Evolutionary conservation across 768 basidiomycete genomes (phyloP).

Genomic region (Boletus subparvulus): DNA sequence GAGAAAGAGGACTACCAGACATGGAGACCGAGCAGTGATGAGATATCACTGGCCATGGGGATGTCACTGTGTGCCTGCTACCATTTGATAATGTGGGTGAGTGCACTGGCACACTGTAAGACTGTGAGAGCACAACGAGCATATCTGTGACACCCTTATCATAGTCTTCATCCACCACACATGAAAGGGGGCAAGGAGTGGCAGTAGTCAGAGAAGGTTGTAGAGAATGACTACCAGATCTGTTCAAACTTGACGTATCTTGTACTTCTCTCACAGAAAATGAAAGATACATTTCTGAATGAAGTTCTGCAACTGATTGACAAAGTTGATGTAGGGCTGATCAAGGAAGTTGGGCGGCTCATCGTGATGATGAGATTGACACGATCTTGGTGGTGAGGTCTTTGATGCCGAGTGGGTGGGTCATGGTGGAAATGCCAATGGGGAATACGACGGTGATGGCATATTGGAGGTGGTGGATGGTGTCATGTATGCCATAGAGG

Average conservation of each 20-base stretch:
- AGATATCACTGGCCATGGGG: slow-evolving; percentile 44
- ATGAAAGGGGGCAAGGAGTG: slow-evolving; percentile 57
- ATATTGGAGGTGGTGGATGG: no score
- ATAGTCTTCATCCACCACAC: slow-evolving; percentile 88
- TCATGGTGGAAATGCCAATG: no score
- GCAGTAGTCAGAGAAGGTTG: slow-evolving; percentile 72
- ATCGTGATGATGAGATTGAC: no score
- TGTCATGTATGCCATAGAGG: no score
- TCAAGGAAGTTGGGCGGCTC: no score
- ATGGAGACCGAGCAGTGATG: slow-evolving; percentile 72
- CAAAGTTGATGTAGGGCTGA: no score
- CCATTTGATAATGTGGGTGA: slow-evolving; percentile 61
- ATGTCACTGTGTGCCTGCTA: slow-evolving; percentile 50
- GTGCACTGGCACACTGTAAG: slow-evolving; percentile 37
- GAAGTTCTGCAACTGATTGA: no score
- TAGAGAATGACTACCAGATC: slow-evolving; percentile 59
- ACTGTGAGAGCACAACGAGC: slow-evolving; percentile 65
- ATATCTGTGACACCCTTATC: slow-evolving; percentile 88
- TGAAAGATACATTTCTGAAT: slow-evolving; percentile 32
- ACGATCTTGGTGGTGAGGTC: no score
- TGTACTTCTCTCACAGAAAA: slow-evolving; percentile 49
- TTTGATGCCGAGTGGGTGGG: no score
- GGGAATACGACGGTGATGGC: no score
- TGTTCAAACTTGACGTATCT: slow-evolving; percentile 64
- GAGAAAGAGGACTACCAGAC: slow-evolving; percentile 62